Evolutionary conservation across 2,329 filamentous ascomycete genomes (phyloP).

Genomic region (Leptosphaerulina australis): DNA sequence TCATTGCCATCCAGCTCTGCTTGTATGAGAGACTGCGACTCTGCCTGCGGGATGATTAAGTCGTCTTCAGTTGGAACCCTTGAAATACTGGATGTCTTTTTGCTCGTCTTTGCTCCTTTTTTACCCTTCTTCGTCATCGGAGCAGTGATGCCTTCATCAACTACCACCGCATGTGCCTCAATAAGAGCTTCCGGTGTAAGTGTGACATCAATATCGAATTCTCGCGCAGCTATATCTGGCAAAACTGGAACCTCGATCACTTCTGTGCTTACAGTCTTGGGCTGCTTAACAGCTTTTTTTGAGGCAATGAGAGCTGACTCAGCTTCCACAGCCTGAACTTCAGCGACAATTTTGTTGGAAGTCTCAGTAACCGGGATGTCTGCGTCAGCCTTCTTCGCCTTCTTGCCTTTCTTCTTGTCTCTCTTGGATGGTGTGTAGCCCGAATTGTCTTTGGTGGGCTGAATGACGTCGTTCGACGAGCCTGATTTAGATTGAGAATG

Average conservation of each 20-base stretch:
- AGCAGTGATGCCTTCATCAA: slow-evolving; percentile 8
- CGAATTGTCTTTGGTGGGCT: slow-evolving; percentile 13
- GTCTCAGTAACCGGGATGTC: slow-evolving; percentile 18
- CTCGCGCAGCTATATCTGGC: not conserved
- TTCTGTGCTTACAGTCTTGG: not conserved
- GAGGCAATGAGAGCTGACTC: not conserved
- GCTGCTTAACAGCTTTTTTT: not conserved
- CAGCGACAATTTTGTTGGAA: slow-evolving; percentile 8
- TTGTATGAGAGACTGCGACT: not conserved
- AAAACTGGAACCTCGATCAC: not conserved
- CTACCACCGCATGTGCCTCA: not conserved
- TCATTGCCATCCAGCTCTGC: not conserved
- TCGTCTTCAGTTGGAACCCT: slow-evolving; percentile 21
- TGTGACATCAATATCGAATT: too few species aligned
- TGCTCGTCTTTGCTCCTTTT: slow-evolving; percentile 41
- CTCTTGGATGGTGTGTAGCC: slow-evolving; percentile 18
- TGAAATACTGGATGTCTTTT: slow-evolving; percentile 26
- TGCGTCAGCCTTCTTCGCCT: slow-evolving; percentile 20
- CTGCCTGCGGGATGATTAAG: not conserved
- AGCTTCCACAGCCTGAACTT: not conserved
- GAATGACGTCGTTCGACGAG: slow-evolving; percentile 14
- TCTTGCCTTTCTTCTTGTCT: slow-evolving; percentile 29
- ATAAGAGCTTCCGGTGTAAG: not conserved
- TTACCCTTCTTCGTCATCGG: slow-evolving; percentile 33
- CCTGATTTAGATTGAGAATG: slow-evolving; percentile 17